These are phyloP conservation scores for Leishmania arabica DNA, from an alignment of 208 protist species.

Conservation along the genomic window DNA sequence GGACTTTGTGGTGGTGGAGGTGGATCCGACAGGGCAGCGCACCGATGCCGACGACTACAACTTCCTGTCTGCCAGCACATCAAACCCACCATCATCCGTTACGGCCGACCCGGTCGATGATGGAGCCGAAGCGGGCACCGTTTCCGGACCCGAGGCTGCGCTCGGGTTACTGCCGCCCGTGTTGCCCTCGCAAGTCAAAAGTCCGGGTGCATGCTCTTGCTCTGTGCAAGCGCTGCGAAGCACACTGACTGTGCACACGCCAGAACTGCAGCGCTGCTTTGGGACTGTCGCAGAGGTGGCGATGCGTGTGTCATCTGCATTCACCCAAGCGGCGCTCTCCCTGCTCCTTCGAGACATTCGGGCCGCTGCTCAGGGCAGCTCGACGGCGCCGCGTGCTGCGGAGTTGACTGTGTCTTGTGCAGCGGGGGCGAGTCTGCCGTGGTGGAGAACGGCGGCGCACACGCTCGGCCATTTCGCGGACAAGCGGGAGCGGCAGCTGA, in stretches of 20 bases:
- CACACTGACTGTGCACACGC: not conserved
- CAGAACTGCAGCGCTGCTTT: conserved; percentile 4
- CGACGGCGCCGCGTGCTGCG: not conserved
- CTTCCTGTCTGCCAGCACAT: conserved; percentile 6
- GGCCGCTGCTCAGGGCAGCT: conserved; percentile 7
- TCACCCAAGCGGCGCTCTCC: conserved; percentile 10
- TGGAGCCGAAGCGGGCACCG: not conserved
- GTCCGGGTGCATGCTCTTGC: not conserved
- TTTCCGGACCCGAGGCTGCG: not conserved
- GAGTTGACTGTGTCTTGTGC: not conserved
- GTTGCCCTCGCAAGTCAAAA: not conserved
- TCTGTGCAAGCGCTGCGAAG: not conserved
- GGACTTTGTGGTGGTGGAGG: conserved; percentile 82
- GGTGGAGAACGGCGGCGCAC: conserved; percentile 9
- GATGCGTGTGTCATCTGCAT: not conserved
- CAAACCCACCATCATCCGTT: not conserved
- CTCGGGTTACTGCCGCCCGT: not conserved
- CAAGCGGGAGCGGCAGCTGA: conserved; percentile 22
- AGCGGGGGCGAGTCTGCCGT: not conserved
- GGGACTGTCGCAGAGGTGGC: conserved; percentile 10
- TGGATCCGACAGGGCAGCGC: conserved; percentile 57
- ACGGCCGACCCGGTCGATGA: not conserved
- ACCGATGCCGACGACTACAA: conserved; percentile 45
- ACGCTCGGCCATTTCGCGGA: conserved; percentile 9
- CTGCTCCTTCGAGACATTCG: conserved; percentile 17